Conservation (phyloP, 2,329 filamentous ascomycete species). For the Cladophialophora carrionii region DNA sequence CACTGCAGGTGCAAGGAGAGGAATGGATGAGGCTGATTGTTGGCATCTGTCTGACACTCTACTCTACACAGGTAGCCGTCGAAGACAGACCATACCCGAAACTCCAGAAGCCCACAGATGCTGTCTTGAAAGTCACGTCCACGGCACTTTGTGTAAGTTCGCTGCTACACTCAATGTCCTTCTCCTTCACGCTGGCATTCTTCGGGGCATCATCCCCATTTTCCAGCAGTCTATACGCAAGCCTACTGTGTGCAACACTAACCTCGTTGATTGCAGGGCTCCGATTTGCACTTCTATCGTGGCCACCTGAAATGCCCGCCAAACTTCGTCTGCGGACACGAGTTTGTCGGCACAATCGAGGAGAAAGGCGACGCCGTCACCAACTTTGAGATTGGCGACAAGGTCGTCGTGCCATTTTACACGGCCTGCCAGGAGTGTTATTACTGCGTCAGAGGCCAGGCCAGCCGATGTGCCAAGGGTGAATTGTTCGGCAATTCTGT, state of each 20-base stretch:
- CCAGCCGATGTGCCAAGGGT: constrained; percentile 57
- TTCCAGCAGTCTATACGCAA: no score
- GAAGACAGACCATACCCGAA: constrained; percentile 51
- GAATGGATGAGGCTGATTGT: not conserved
- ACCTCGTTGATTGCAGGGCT: constrained; percentile 47
- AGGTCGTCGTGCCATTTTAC: constrained; percentile 58
- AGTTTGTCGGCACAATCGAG: constrained; percentile 57
- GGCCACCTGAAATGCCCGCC: constrained; percentile 56
- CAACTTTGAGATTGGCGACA: constrained; percentile 55
- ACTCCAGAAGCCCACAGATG: constrained; percentile 52
- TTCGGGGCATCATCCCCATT: constrained; percentile 43
- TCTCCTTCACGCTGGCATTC: not conserved
- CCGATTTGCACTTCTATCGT: constrained; percentile 60
- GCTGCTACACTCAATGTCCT: no score
- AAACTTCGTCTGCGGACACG: constrained; percentile 58
- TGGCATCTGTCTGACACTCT: not conserved
- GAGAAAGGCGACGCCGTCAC: constrained; percentile 52
- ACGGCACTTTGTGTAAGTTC: constrained; percentile 37
- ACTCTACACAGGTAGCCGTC: constrained; percentile 42
- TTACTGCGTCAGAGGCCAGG: constrained; percentile 58
- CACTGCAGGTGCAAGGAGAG: not conserved
- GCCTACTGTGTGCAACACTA: not conserved
- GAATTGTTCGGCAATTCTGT: constrained; percentile 52
- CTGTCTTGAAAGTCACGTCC: constrained; percentile 49
- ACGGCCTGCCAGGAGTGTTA: constrained; percentile 57